Conservation (phyloP, 257 asterid genomes). For the Paulownia fortunei region DNA sequence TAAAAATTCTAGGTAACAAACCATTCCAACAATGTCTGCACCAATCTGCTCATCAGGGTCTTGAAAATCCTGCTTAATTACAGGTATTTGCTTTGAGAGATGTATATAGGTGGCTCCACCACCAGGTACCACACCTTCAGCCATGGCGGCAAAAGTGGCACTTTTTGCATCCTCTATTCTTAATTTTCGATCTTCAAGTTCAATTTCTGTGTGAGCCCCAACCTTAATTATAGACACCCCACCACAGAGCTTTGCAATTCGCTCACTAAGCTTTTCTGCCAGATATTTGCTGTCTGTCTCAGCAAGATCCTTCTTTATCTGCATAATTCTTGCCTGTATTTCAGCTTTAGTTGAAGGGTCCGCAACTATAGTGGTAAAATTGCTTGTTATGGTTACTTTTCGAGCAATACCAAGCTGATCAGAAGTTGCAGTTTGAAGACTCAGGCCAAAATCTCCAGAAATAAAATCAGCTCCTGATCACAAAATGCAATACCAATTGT, state of each 20-base stretch:
- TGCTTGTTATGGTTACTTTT: constrained; percentile 71
- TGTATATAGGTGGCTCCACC: constrained; percentile 94
- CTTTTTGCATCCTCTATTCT: constrained; percentile 90
- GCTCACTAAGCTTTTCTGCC: constrained; percentile 73
- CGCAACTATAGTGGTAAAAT: constrained; percentile 79
- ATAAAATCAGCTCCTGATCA: constrained; percentile 93
- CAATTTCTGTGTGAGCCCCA: constrained; percentile 94
- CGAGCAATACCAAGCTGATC: constrained; percentile 99
- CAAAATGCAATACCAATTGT: constrained; percentile 13
- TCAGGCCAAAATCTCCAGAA: constrained; percentile 84
- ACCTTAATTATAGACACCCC: constrained; percentile 90
- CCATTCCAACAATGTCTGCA: constrained; percentile 85
- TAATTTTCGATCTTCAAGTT: constrained; percentile 90
- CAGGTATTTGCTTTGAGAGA: constrained; percentile 76
- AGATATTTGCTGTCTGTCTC: constrained; percentile 74
- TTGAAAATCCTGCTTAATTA: constrained; percentile 54
- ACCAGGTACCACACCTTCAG: constrained; percentile 97
- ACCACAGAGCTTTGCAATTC: constrained; percentile 92
- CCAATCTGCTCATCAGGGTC: constrained; percentile 90
- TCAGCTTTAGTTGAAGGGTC: constrained; percentile 93
- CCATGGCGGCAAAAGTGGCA: constrained; percentile 95
- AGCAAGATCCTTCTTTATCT: constrained; percentile 88
- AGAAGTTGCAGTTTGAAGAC: constrained; percentile 79
- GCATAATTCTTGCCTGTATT: constrained; percentile 89
- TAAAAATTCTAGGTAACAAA: constrained; percentile 46